Evolutionary conservation across 768 basidiomycete species (phyloP), one percentile per base, ranked within the genome.

Genomic region (Mrakia gelida): DNA sequence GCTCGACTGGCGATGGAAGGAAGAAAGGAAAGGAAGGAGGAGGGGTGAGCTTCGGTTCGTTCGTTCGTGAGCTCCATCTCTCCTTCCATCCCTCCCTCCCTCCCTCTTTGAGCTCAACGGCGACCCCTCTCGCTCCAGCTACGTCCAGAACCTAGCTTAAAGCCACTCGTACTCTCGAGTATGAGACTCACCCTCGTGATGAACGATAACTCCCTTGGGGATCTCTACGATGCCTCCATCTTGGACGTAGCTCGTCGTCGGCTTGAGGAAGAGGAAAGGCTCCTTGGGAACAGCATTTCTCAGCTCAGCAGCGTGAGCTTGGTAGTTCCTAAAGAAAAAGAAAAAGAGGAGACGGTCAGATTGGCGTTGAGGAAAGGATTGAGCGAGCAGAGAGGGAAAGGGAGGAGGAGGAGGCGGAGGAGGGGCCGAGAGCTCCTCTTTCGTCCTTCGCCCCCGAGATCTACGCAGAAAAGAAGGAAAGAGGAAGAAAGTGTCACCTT

Each of bases 201-300:
- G 96, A 30, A 91, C 91, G 5, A 90, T 81, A 52, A 95, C 88
- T 8, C 95, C 95, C 38, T 83, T 85, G 0, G 97, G 97, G 52
- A 98, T 91, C 86, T 98, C 92, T 28, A 98, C 86, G 52, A 88
- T 88, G 0, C 92, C 94, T 0, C 92, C 92, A 23, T 89, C 89
- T 30, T 86, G 82, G 32, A 98, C 82, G 82, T 95, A 98, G 82
- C 92, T 93, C 18, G 91, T 90, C 7, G 97, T 98, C 11, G 96
- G 97, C 85, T 99, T 99, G 38, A 98, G 86, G 87, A 99, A 99
- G 88, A 98, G 95, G 88, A 99, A 98, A 0, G 97, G 97, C 83
- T 98, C 95, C 83, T 90, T 92, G 0, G 96, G 95, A 8, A 91
- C 86, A 8, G 91, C 86, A 83, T 98, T 98, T 82, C 90, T 91